Base-by-base conservation (phyloP, 2,329 filamentous ascomycete species). In the Cordyceps fumosorosea region DNA sequence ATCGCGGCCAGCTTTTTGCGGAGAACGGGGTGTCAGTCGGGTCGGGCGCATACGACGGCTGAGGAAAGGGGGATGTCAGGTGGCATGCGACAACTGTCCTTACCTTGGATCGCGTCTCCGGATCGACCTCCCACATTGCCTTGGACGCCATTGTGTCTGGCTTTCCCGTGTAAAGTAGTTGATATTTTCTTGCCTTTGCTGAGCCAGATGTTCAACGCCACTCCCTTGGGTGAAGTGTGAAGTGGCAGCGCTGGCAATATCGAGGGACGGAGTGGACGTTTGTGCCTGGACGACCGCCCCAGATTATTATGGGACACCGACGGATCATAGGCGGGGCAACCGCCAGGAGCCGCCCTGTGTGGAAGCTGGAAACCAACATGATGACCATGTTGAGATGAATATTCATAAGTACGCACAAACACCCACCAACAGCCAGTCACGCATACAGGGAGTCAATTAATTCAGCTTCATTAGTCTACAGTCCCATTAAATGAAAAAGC, bases 91-190 rank as follows among this genome's bases (percentile, higher is more conserved):
- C 60, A 62, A 29, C 37, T 53, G 56, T 55, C 40, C 55, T 69
- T 79, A 96, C 93, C 86, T 98, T 98, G 73, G 89, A 91, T 78
- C 91, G 87, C 65, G 93, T 98, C 81, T 98, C 93, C 55, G 95
- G 95, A 77, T 99, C 95, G 67, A 99, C 92, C 80, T 99, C 95
- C 95, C 95, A 99, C 89, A 96, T 93, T 68, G 83, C 85, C 78
- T 93, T 93, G 72, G 85, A 81, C 67, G 84, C 79, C 84, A 87
- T 85, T 62, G 68, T 69, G 68, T 67, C 63, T 44, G 29, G 60
- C 48, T 63, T 52, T 58, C 10, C 6, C 12, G 34, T 18, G 44
- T 22, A 61, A 56, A 51, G 51, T 51, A 22, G 8, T 40, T 42
- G 22, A 22, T 20, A 34, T 20, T 12, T 6, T 3, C 11, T 29